Conservation (phyloP, 148 eudicot species). For the Selenicereus undatus region DNA sequence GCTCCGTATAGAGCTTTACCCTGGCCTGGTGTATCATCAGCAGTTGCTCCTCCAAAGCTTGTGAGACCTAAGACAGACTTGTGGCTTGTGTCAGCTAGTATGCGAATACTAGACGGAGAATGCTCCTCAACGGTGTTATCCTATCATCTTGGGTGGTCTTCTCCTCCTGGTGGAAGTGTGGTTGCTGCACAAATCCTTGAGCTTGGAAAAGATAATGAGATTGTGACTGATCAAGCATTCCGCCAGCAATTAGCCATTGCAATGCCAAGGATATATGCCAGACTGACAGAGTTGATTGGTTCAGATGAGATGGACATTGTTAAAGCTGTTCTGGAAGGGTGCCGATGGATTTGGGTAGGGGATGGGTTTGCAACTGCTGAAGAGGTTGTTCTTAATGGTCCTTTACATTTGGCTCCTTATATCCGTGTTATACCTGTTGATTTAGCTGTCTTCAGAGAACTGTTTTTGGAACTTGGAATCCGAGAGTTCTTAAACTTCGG, state of each 20-base stretch:
- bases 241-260: conserved; percentile 84
- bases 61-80: conserved; percentile 67
- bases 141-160: conserved; percentile 90
- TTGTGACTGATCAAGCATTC: conserved; percentile 69
- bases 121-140: conserved; percentile 88
- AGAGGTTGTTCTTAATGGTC: conserved; percentile 94
- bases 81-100: conserved; percentile 98
- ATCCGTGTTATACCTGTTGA: conserved; percentile 96
- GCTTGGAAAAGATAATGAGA: conserved; percentile 95
- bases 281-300: conserved; percentile 59
- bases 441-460: conserved; percentile 80
- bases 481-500: conserved; percentile 65
- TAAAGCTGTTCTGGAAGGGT: conserved; percentile 90
- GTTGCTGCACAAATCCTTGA: conserved; percentile 99
- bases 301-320: conserved; percentile 95
- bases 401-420: conserved; percentile 96
- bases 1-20: conserved; percentile 79
- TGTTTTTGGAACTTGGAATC: conserved; percentile 89
- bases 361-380: conserved; percentile 93
- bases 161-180: conserved; percentile 83
- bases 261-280: conserved; percentile 92
- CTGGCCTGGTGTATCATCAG: conserved; percentile 80
- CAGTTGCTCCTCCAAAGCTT: conserved; percentile 95
- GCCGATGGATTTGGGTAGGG: conserved; percentile 99
- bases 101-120: conserved; percentile 94